phyloP scores from a whole-genome alignment of 1,284 basidiomycete species.

The Psilocybe mexicana region DNA sequence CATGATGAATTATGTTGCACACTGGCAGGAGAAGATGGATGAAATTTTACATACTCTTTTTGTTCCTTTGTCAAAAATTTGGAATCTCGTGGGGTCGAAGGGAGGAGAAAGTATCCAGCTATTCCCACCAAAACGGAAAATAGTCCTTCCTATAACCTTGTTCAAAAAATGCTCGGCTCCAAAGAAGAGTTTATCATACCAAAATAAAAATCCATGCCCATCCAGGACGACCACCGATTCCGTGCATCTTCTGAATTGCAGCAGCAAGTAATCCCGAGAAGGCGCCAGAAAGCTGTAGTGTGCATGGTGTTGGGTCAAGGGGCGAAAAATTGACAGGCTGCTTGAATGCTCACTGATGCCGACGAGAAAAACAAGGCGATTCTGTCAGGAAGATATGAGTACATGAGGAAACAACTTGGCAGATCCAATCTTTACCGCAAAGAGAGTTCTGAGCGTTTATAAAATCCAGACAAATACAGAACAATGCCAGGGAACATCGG shows the following conservation, averaged over 20 bases:
- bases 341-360: slow-evolving; percentile 39
- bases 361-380: slow-evolving; percentile 47
- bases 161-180: neutral
- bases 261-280: slow-evolving; percentile 62
- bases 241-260: slow-evolving; percentile 51
- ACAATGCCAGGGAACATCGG: slow-evolving; percentile 56
- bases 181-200: slow-evolving; percentile 27
- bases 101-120: slow-evolving; percentile 49
- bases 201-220: slow-evolving; percentile 74
- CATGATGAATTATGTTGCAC: neutral
- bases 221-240: slow-evolving; percentile 45
- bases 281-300: slow-evolving; percentile 43
- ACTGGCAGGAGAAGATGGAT: neutral
- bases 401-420: slow-evolving; percentile 1
- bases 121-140: slow-evolving; percentile 51
- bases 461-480: slow-evolving; percentile 54
- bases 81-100: slow-evolving; percentile 45
- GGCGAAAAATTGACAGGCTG: neutral
- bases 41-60: slow-evolving; percentile 34
- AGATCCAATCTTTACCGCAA: slow-evolving; percentile 36
- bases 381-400: slow-evolving; percentile 17
- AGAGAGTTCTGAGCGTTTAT: slow-evolving; percentile 52
- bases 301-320: neutral
- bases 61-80: slow-evolving; percentile 44
- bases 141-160: slow-evolving; percentile 43